Conservation (phyloP, 495 filamentous ascomycete genomes). For the Podospora comata region DNA sequence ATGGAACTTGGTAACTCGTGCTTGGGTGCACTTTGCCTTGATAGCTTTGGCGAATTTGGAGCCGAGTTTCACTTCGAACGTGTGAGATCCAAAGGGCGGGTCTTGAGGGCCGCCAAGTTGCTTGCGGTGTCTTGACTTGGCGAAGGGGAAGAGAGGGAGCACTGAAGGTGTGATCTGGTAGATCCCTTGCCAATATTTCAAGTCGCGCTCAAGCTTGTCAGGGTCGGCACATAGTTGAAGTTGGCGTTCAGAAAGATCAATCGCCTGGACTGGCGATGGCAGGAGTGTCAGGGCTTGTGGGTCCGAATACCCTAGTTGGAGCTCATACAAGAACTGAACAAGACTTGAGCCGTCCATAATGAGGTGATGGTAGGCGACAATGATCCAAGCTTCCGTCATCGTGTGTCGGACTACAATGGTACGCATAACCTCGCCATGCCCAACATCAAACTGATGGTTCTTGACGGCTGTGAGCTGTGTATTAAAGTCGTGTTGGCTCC, state of each 20-base stretch:
- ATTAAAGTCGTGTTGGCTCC: background rate
- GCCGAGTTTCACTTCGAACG: background rate
- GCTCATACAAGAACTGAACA: conserved; percentile 10
- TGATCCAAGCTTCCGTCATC: background rate
- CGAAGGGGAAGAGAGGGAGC: background rate
- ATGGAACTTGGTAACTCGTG: background rate
- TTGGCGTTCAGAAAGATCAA: background rate
- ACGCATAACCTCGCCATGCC: background rate
- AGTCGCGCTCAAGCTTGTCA: background rate
- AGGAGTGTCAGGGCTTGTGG: background rate
- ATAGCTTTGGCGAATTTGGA: background rate
- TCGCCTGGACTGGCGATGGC: background rate
- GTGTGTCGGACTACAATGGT: background rate
- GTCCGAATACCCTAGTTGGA: background rate
- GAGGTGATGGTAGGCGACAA: conserved; percentile 22
- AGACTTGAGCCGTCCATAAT: conserved; percentile 17
- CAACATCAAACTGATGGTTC: background rate
- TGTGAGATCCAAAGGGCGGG: background rate
- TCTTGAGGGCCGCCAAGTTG: background rate
- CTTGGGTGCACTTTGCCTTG: background rate
- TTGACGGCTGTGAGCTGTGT: background rate
- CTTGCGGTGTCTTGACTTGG: background rate
- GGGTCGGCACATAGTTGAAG: background rate
- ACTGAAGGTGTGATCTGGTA: background rate
- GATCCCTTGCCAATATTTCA: background rate